These are phyloP conservation scores for Linnemannia exigua DNA, from an alignment of 192 early-diverging fungal genomes.

Conservation along the genomic window DNA sequence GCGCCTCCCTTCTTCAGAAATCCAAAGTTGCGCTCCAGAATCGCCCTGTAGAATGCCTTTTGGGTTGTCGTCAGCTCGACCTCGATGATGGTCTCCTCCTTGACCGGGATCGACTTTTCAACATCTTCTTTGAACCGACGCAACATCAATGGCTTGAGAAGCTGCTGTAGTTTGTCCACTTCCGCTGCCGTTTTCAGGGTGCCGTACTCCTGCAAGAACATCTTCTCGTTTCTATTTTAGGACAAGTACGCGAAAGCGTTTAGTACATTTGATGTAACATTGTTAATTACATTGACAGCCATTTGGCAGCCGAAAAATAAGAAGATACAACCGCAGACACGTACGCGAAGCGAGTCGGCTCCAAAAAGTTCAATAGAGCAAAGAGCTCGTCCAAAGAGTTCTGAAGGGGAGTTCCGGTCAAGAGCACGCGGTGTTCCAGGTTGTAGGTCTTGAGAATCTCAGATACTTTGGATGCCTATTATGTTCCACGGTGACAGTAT, in stretches of 20 bases:
- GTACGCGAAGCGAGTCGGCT: slow-evolving; percentile 77
- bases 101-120: slow-evolving; percentile 88
- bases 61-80: slow-evolving; percentile 88
- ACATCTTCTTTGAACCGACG: slow-evolving; percentile 92
- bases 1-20: slow-evolving; percentile 85
- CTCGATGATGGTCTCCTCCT: slow-evolving; percentile 93
- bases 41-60: slow-evolving; percentile 89
- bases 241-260: not conserved
- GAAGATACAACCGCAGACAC: not conserved
- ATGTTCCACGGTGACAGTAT: not conserved
- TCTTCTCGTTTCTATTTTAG: slow-evolving; percentile 65
- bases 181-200: slow-evolving; percentile 77
- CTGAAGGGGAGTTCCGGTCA: slow-evolving; percentile 91
- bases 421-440: slow-evolving; percentile 82
- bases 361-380: slow-evolving; percentile 85
- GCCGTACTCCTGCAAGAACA: slow-evolving; percentile 80
- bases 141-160: slow-evolving; percentile 89
- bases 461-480: slow-evolving; percentile 76
- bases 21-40: slow-evolving; percentile 85
- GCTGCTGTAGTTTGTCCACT: slow-evolving; percentile 81
- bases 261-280: not conserved
- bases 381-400: slow-evolving; percentile 88
- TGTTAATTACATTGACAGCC: not conserved
- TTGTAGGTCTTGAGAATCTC: slow-evolving; percentile 82
- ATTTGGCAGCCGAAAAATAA: no score